Evolutionary conservation across 768 basidiomycete genomes (phyloP).

Genomic region (Strobilomyces echinocephalus): DNA sequence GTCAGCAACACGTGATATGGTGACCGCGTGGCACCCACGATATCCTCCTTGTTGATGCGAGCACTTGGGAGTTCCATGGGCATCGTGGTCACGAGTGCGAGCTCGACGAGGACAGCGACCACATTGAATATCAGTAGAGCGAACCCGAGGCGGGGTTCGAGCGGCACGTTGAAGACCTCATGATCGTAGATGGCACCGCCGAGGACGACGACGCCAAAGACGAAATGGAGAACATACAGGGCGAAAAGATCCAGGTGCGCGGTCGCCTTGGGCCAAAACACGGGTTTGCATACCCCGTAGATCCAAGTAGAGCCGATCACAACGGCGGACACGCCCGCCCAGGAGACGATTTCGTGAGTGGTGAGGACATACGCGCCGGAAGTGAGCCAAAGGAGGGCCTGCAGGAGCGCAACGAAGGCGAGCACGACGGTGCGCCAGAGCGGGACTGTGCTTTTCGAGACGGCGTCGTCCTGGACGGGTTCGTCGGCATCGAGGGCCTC

Average conservation of each 20-base stretch:
- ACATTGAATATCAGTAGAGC: slow-evolving; percentile 39
- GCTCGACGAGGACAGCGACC: slow-evolving; percentile 36
- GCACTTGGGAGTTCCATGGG: slow-evolving; percentile 62
- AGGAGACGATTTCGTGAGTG: slow-evolving; percentile 32
- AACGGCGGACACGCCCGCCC: slow-evolving; percentile 39
- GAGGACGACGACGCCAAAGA: slow-evolving; percentile 43
- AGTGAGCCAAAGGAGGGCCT: slow-evolving; percentile 57
- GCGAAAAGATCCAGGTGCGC: slow-evolving; percentile 60
- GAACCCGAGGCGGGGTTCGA: slow-evolving; percentile 33
- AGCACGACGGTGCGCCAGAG: slow-evolving; percentile 63
- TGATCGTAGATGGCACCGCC: slow-evolving; percentile 53
- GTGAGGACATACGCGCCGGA: slow-evolving; percentile 49
- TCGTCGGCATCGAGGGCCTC: slow-evolving; percentile 39
- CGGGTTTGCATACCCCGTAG: slow-evolving; percentile 55
- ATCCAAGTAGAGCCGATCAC: slow-evolving; percentile 58
- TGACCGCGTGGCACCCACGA: slow-evolving; percentile 42
- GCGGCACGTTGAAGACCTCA: slow-evolving; percentile 37
- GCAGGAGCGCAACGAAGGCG: slow-evolving; percentile 48
- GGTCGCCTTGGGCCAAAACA: slow-evolving; percentile 50
- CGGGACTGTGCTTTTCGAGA: slow-evolving; percentile 26
- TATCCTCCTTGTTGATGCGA: slow-evolving; percentile 47
- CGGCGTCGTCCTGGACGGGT: background rate
- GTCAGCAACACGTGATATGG: background rate
- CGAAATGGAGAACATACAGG: slow-evolving; percentile 49
- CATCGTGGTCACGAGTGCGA: slow-evolving; percentile 53